Base-by-base conservation (phyloP, 768 basidiomycete genomes). In the Punctularia strigosozonata region DNA sequence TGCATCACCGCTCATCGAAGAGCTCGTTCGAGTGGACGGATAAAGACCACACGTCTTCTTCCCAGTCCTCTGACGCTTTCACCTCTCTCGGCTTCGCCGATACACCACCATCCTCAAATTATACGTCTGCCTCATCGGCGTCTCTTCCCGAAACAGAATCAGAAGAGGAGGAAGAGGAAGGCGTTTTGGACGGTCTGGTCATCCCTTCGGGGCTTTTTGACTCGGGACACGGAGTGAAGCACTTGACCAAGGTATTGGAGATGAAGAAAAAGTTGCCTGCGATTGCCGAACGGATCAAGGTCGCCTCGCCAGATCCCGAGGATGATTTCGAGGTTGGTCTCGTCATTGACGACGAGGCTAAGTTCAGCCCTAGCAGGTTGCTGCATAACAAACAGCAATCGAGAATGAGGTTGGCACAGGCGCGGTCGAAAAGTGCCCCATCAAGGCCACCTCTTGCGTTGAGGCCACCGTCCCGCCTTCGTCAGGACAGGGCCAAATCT, bases 321-420 rank as follows among this genome's bases (percentile, higher is more conserved):
- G 86, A 89, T 43, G 83, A 88, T 55, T 88, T 89, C 45, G 87
- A 91, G 58, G 71, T 71, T 43, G 87, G 87, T 12, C 76, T 91
- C 38, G 71, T 88, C 46, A 79, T 91, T 49, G 79, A 81, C 50
- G 82, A 85, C 45, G 86, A 86, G 53, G 72, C 70, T 38, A 85
- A 89, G 52, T 74, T 90, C 35, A 87, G 80, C 52, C 82, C 84
- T 12, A 82, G 80, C 54, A 67, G 83, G 38, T 69, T 89, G 17
- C 61, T 76, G 26, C 60, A 68, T 53, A 74, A 67, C 26, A 64
- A 72, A 43, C 58, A 62, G 15, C 60, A 63, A 40, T 69, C 60
- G 26, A 48, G 20, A 43, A n/a, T n/a, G n/a, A 46, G 19, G 34
- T 43, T 25, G 43, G 44, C 23, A 46, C 60, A 63, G 45, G 61